phyloP scores from a whole-genome alignment of 768 basidiomycete genomes.

The Strobilomyces dryophilus region DNA sequence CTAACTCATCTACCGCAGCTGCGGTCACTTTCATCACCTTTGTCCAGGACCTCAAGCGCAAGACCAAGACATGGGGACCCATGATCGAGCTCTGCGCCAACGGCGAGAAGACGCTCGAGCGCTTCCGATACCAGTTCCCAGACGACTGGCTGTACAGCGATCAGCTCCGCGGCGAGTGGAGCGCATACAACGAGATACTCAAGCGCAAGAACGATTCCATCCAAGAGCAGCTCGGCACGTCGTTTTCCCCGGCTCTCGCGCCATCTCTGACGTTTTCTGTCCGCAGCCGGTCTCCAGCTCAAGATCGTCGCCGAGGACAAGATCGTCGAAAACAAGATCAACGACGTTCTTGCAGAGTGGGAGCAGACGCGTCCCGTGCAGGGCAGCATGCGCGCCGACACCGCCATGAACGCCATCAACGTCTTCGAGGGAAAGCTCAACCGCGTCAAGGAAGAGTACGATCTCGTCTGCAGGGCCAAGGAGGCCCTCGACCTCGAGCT shows the following conservation, averaged over 20 bases:
- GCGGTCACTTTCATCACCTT: conserved; percentile 99
- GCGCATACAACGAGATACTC: conserved; percentile 95
- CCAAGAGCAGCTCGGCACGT: conserved; percentile 91
- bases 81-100: conserved; percentile 93
- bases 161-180: conserved; percentile 97
- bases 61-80: conserved; percentile 93
- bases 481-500: conserved; percentile 94
- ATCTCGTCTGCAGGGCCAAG: conserved; percentile 92
- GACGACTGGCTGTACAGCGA: conserved; percentile 99
- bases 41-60: conserved; percentile 97
- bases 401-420: conserved; percentile 93
- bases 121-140: conserved; percentile 95
- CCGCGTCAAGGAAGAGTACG: conserved; percentile 91
- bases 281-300: conserved; percentile 87
- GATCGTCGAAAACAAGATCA: conserved; percentile 94
- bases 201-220: conserved; percentile 98
- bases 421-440: conserved; percentile 90
- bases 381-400: conserved; percentile 93
- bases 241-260: conserved; percentile 3
- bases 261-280: not conserved
- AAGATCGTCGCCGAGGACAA: conserved; percentile 99
- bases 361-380: conserved; percentile 95
- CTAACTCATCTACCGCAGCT: conserved; percentile 92
- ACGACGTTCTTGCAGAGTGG: conserved; percentile 89
- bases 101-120: conserved; percentile 95